phyloP scores from a whole-genome alignment of 2,329 filamentous ascomycete species.

The Chaetomiaceae sp. region DNA sequence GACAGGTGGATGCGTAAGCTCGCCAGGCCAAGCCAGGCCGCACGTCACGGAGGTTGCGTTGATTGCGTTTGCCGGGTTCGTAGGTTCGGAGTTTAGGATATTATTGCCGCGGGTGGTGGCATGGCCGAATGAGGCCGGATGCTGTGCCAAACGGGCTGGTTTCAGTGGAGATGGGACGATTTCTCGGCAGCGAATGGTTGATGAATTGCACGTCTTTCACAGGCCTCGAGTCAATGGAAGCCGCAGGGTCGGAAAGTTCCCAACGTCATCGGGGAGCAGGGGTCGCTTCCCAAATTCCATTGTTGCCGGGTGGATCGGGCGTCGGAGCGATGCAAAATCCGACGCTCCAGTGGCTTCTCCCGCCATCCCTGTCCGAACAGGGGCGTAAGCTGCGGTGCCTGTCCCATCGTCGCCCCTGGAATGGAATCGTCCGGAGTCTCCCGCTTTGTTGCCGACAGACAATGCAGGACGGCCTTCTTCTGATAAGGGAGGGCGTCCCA shows the following conservation, averaged over 20 bases:
- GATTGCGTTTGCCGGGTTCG: neutral
- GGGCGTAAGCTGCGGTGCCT: neutral
- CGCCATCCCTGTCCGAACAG: neutral
- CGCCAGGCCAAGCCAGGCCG: neutral
- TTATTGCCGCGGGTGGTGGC: slow-evolving; percentile 3
- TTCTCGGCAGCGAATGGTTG: neutral
- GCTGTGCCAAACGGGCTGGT: neutral
- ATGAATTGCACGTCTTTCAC: neutral
- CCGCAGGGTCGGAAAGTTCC: neutral
- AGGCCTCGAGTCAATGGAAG: neutral
- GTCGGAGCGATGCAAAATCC: slow-evolving; percentile 26
- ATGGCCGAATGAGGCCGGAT: neutral
- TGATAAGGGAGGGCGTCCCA: slow-evolving; percentile 23
- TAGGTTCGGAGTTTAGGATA: slow-evolving; percentile 5
- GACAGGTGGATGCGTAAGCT: slow-evolving; percentile 9
- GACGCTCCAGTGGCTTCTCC: slow-evolving; percentile 2
- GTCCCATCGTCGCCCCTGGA: neutral
- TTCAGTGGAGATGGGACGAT: neutral
- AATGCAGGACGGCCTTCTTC: slow-evolving; percentile 13
- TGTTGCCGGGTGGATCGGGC: slow-evolving; percentile 15
- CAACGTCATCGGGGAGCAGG: slow-evolving; percentile 17
- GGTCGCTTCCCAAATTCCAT: too few species aligned
- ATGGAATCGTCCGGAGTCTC: neutral
- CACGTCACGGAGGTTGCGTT: neutral
- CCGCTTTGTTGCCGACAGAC: neutral